Evolutionary conservation across 257 asterid genomes (phyloP).

Genomic region (Solanum etuberosum): DNA sequence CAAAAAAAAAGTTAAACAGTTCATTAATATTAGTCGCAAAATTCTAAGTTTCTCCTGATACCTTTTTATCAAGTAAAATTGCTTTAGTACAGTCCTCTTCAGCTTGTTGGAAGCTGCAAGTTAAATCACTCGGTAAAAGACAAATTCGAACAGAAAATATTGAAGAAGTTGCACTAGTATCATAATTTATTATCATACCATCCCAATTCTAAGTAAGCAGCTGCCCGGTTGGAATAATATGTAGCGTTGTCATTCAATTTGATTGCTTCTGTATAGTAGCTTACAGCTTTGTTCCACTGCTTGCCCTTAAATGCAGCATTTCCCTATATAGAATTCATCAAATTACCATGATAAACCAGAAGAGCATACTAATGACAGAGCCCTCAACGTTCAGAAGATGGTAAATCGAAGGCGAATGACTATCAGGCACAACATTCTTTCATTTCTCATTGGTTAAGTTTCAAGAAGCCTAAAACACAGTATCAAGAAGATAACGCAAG

Average conservation of each 20-base stretch:
- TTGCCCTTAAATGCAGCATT: conserved; percentile 84
- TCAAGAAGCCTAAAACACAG: neutral
- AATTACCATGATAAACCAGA: neutral
- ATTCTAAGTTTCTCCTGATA: conserved; percentile 8
- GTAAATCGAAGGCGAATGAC: neutral
- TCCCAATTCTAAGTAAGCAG: conserved; percentile 93
- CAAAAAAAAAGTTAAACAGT: neutral
- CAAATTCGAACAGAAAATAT: neutral
- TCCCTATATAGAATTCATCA: conserved; percentile 42
- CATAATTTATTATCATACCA: conserved; percentile 34
- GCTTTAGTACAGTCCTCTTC: conserved; percentile 84
- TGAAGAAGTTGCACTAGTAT: neutral
- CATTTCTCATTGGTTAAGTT: neutral
- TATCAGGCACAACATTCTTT: neutral
- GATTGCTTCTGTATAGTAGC: conserved; percentile 76
- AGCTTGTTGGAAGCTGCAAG: conserved; percentile 79
- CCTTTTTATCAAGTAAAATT: conserved; percentile 83
- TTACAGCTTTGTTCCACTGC: conserved; percentile 87
- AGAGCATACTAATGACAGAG: neutral
- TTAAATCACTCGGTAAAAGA: neutral
- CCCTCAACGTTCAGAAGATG: neutral
- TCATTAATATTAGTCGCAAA: neutral
- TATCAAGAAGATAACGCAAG: neutral
- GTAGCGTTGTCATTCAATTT: conserved; percentile 61
- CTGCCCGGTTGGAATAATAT: conserved; percentile 85